A percentile compares a stretch with the other conserved stretches of the same genome.
Conservation (phyloP, 805 yeast genomes). For the Priceomyces haplophilus region DNA sequence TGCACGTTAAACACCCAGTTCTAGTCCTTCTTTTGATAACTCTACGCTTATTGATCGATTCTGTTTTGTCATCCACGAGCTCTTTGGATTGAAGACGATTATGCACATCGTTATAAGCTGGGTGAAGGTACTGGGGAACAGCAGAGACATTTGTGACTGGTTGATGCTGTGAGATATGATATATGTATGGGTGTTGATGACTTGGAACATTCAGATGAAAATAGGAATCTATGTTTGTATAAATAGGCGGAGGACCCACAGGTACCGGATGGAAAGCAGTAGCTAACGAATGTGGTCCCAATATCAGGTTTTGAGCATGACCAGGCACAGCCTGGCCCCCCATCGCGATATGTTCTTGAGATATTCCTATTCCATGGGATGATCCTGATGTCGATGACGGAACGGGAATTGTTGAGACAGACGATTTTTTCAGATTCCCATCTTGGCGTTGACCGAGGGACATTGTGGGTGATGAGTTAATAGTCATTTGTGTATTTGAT, state of each 20-base stretch:
- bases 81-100: conserved; percentile 12
- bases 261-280: not conserved
- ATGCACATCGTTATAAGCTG: conserved; percentile 7
- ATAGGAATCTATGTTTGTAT: conserved; percentile 4
- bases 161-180: conserved; percentile 3
- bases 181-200: conserved; percentile 5
- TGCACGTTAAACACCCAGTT: conserved; percentile 74
- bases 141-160: not conserved
- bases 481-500: conserved; percentile 4
- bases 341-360: not conserved
- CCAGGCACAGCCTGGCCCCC: not conserved
- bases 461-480: conserved; percentile 4
- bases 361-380: not conserved
- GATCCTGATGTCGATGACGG: conserved; percentile 1
- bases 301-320: not conserved
- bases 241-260: conserved; percentile 3
- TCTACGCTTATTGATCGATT: conserved; percentile 35
- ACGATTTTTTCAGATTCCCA: conserved; percentile 1
- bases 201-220: conserved; percentile 5
- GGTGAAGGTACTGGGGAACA: conserved; percentile 7
- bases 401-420: conserved; percentile 1
- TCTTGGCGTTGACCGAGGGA: conserved; percentile 3
- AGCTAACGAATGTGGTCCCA: not conserved
- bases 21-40: conserved; percentile 60
- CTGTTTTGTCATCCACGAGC: conserved; percentile 22